Conservation (phyloP, 2,329 filamentous ascomycete species). For the Epichloe baconii region DNA sequence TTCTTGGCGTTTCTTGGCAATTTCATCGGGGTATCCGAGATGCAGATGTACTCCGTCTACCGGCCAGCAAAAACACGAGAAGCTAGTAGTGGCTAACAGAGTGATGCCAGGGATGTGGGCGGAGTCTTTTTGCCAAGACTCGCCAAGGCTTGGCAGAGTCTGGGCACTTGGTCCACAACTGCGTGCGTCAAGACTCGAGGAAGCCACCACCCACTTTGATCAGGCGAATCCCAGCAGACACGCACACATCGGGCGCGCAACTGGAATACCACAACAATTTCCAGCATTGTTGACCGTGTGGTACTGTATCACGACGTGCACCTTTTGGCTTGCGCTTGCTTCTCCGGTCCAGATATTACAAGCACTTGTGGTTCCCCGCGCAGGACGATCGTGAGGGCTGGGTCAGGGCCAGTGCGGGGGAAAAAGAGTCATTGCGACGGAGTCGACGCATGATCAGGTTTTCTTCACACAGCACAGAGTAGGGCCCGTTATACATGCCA, state of each 20-base stretch:
- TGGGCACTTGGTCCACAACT: constrained; percentile 22
- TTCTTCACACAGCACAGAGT: no score
- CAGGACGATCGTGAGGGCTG: neutral
- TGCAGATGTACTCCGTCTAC: constrained; percentile 2
- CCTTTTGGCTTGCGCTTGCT: neutral
- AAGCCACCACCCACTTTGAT: neutral
- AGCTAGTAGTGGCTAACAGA: neutral
- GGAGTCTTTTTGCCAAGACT: constrained; percentile 21
- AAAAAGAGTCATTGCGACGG: no score
- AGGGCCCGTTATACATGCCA: no score
- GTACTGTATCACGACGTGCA: neutral
- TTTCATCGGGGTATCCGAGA: constrained; percentile 9
- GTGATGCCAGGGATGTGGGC: constrained; percentile 12
- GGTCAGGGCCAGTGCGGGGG: no score
- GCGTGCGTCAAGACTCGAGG: neutral
- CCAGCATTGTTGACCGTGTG: neutral
- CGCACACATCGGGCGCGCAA: neutral
- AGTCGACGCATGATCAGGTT: no score
- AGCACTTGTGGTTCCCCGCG: neutral
- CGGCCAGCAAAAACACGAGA: neutral
- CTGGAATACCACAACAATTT: neutral
- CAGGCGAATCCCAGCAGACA: constrained; percentile 1
- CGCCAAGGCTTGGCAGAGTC: constrained; percentile 25
- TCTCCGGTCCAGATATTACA: neutral
- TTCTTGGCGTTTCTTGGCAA: constrained; percentile 23